Evolutionary conservation across 2,329 filamentous ascomycete species (phyloP).

Genomic region (Aspergillus neotritici): DNA sequence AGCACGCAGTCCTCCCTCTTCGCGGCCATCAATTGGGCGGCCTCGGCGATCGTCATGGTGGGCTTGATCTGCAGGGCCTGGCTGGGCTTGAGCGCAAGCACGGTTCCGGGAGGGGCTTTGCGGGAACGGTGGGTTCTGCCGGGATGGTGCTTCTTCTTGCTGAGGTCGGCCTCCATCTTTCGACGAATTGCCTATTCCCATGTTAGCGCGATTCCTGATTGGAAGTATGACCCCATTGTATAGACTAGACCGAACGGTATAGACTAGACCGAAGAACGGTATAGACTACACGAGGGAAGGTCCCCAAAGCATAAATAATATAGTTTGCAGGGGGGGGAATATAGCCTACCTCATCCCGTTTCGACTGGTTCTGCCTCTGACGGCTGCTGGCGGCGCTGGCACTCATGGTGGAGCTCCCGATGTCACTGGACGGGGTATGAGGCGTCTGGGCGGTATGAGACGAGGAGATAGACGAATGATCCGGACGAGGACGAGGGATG

Average conservation of each 20-base stretch:
- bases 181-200: slow-evolving; percentile 75
- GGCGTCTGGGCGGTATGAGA: slow-evolving; percentile 28
- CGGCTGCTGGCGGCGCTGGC: slow-evolving; percentile 85
- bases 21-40: slow-evolving; percentile 96
- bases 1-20: slow-evolving; percentile 97
- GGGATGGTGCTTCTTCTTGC: slow-evolving; percentile 85
- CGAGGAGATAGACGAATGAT: slow-evolving; percentile 27
- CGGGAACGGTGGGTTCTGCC: slow-evolving; percentile 75
- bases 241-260: slow-evolving; percentile 4
- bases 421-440: slow-evolving; percentile 46
- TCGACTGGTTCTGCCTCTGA: slow-evolving; percentile 89
- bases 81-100: slow-evolving; percentile 90
- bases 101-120: slow-evolving; percentile 92
- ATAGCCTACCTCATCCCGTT: slow-evolving; percentile 81
- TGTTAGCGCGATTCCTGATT: no score
- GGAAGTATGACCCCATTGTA: not conserved
- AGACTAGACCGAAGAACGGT: not conserved
- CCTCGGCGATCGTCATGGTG: slow-evolving; percentile 85
- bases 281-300: not conserved
- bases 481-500: slow-evolving; percentile 59
- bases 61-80: slow-evolving; percentile 97
- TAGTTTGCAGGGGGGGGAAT: not conserved
- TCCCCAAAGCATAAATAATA: slow-evolving; percentile 14
- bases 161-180: slow-evolving; percentile 96
- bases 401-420: slow-evolving; percentile 66